phyloP scores from a whole-genome alignment of 176 grass and related monocot genomes.

The Musa troglodytarum region DNA sequence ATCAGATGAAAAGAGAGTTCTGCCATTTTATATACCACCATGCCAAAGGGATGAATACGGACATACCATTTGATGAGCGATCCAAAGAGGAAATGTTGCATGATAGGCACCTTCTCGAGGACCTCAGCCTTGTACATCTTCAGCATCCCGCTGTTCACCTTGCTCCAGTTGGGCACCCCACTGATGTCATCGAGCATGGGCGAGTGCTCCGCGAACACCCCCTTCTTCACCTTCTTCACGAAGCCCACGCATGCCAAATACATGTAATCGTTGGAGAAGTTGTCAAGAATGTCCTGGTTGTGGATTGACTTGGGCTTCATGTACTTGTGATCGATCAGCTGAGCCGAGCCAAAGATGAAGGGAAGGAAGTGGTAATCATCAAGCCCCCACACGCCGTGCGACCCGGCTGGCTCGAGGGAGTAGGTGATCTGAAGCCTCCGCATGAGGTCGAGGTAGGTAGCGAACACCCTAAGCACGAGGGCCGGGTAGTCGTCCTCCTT shows the following conservation, averaged over 20 bases:
- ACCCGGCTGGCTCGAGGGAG: conserved; percentile 81
- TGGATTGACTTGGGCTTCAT: conserved; percentile 98
- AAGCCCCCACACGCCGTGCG: conserved; percentile 81
- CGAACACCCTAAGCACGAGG: conserved; percentile 53
- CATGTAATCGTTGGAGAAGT: conserved; percentile 73
- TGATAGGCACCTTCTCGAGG: conserved; percentile 90
- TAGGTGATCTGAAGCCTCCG: conserved; percentile 72
- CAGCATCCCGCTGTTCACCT: conserved; percentile 86
- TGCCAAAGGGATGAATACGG: neutral
- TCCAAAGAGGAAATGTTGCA: conserved; percentile 99
- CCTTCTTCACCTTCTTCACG: conserved; percentile 93
- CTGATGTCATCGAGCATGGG: conserved; percentile 96
- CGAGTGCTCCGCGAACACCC: conserved; percentile 82
- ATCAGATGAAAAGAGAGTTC: no score
- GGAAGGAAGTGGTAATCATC: conserved; percentile 93
- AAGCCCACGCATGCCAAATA: conserved; percentile 59
- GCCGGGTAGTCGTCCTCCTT: conserved; percentile 52
- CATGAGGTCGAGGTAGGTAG: conserved; percentile 65
- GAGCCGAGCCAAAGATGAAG: conserved; percentile 74
- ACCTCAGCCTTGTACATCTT: conserved; percentile 99
- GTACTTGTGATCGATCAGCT: conserved; percentile 94
- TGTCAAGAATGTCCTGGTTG: conserved; percentile 86
- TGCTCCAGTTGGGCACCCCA: conserved; percentile 57
- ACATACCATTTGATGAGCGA: conserved; percentile 89
- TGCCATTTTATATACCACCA: no score